These are phyloP conservation scores for Melampsora americana DNA, from an alignment of 1,284 basidiomycete species.

Conservation along the genomic window DNA sequence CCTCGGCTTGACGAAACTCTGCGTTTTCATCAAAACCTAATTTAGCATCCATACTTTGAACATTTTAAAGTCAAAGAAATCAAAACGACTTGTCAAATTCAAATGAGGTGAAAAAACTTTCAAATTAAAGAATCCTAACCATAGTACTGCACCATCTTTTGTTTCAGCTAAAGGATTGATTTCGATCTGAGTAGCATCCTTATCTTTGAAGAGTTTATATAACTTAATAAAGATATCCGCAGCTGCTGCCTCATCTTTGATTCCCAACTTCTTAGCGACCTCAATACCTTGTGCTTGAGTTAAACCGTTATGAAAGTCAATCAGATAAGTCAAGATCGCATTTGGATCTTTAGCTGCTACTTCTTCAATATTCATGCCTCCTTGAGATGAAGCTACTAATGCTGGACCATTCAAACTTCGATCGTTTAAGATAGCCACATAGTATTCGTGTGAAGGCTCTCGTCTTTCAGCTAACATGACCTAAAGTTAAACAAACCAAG, in stretches of 20 bases:
- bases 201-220: slow-evolving; percentile 96
- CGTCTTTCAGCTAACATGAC: slow-evolving; percentile 97
- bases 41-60: slow-evolving; percentile 93
- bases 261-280: slow-evolving; percentile 86
- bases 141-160: slow-evolving; percentile 85
- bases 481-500: slow-evolving; percentile 56
- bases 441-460: slow-evolving; percentile 93
- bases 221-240: slow-evolving; percentile 92
- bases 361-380: slow-evolving; percentile 76
- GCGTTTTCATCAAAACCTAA: slow-evolving; percentile 99
- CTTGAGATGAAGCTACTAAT: slow-evolving; percentile 84
- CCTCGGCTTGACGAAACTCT: slow-evolving; percentile 89
- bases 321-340: slow-evolving; percentile 93
- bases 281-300: slow-evolving; percentile 68
- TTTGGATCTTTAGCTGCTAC: slow-evolving; percentile 94
- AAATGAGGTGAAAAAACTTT: slow-evolving; percentile 1
- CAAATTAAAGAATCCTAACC: slow-evolving; percentile 61
- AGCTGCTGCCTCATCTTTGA: slow-evolving; percentile 72
- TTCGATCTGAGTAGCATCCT: slow-evolving; percentile 99
- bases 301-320: slow-evolving; percentile 81
- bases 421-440: slow-evolving; percentile 95
- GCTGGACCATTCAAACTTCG: slow-evolving; percentile 83
- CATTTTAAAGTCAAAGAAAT: slow-evolving; percentile 20
- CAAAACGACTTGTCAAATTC: slow-evolving; percentile 41
- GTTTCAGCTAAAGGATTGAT: slow-evolving; percentile 99